These are phyloP conservation scores for Alternaria arborescens DNA, from an alignment of 2,329 filamentous ascomycete species.

Conservation along the genomic window DNA sequence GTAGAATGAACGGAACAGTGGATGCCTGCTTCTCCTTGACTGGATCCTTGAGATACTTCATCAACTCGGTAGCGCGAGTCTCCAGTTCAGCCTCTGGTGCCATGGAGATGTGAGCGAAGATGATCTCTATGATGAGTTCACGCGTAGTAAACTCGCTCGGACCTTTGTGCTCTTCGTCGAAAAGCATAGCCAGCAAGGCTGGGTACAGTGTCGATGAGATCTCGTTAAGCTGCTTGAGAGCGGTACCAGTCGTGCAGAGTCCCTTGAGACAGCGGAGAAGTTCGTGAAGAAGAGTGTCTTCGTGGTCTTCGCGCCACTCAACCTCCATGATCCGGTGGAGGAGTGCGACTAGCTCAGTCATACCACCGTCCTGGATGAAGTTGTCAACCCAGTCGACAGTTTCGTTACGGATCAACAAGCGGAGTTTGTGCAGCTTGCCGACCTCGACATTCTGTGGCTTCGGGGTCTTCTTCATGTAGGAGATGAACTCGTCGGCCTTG, in stretches of 20 bases:
- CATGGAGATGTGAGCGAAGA: slow-evolving; percentile 87
- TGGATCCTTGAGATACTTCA: slow-evolving; percentile 82
- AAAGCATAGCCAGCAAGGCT: slow-evolving; percentile 85
- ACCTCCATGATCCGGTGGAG: slow-evolving; percentile 93
- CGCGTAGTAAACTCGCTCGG: slow-evolving; percentile 96
- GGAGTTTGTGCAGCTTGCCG: slow-evolving; percentile 92
- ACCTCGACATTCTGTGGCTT: slow-evolving; percentile 88
- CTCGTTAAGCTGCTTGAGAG: slow-evolving; percentile 79
- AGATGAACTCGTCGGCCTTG: slow-evolving; percentile 83
- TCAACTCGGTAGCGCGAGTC: slow-evolving; percentile 74
- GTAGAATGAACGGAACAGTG: slow-evolving; percentile 84
- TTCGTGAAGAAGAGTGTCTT: slow-evolving; percentile 91
- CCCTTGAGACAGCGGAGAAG: slow-evolving; percentile 92
- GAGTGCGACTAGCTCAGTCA: slow-evolving; percentile 87
- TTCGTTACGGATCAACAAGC: slow-evolving; percentile 89
- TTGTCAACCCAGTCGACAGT: slow-evolving; percentile 94
- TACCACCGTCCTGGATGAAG: slow-evolving; percentile 88
- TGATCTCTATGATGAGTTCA: slow-evolving; percentile 84
- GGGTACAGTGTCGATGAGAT: slow-evolving; percentile 86
- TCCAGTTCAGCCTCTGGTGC: slow-evolving; percentile 64
- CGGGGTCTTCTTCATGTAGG: slow-evolving; percentile 80
- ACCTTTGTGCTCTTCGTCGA: slow-evolving; percentile 97
- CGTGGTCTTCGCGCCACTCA: slow-evolving; percentile 98
- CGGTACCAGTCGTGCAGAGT: slow-evolving; percentile 88
- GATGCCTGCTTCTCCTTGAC: slow-evolving; percentile 74